Base-by-base conservation (phyloP, 805 yeast genomes). In the Saturnispora mendoncae region DNA sequence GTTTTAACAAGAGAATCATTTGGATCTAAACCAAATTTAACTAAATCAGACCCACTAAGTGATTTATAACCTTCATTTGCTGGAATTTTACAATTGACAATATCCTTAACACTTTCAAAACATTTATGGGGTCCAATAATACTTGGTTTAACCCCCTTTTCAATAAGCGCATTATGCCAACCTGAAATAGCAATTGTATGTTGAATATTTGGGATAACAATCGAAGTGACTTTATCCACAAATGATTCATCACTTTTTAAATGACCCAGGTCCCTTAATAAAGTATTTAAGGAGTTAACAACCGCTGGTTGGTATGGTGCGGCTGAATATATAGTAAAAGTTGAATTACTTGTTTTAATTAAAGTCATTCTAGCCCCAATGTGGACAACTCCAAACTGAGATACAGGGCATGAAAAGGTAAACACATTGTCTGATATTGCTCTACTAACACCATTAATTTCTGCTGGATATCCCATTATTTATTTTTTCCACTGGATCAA, bases 121-220 rank as follows among this genome's bases (percentile, higher is more conserved):
- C 33, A 26, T 19, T 8, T n/a, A 27, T 36, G 18, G 13, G 33
- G 17, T 8, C 39, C 39, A 36, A 36, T 27, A 33, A 36, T 20
- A 27, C 15, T 28, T 12, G 18, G 19, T 9, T 36, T 21, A 17
- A 36, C 18, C 2, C 39, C 39, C n/a, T 18, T 27, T 13, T 26
- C 32, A 8, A 8, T 18, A 4, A 36, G 18, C 8, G 33, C 33
- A 9, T 36, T 15, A 8, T 18, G 25, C 39, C 39, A 36, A 13
- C 26, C 33, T 4, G 39, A 24, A 19, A 36, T 12, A 13, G 41
- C 41, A 72, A 80, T 58, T 1, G 81, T 76, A 53, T 80, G 87
- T 47, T 76, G 81, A 23, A 46, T 52, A 51, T 80, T 83, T 1
- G 85, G 84, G 34, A 80, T 65, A 32, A 80, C 65, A 27, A 76